A percentile compares a stretch with the other conserved stretches of the same genome.
Conservation (phyloP, 192 early-diverging fungal species). For the Gryganskiella cystojenkinii region DNA sequence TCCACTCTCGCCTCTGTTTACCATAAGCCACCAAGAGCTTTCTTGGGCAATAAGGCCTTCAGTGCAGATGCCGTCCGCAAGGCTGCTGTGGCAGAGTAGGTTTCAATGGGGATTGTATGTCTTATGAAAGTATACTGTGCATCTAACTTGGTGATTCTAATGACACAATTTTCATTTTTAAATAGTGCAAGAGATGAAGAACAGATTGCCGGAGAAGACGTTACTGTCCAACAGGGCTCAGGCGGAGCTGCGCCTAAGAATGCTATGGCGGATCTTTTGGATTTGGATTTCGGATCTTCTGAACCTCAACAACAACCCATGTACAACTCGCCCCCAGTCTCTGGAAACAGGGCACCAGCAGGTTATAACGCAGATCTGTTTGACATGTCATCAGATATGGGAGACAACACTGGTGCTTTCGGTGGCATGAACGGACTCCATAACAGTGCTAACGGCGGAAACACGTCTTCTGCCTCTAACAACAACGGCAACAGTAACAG, state of each 20-base stretch:
- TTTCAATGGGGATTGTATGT: too few species aligned
- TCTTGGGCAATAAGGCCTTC: slow-evolving; percentile 74
- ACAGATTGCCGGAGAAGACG: slow-evolving; percentile 53
- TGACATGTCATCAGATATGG: slow-evolving; percentile 55
- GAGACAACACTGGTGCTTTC: slow-evolving; percentile 21
- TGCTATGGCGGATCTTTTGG: slow-evolving; percentile 74
- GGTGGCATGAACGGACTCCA: slow-evolving; percentile 19
- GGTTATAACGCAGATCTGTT: slow-evolving; percentile 48
- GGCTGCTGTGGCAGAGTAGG: slow-evolving; percentile 55
- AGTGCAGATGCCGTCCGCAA: slow-evolving; percentile 66
- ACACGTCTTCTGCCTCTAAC: background rate
- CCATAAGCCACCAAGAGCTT: slow-evolving; percentile 87
- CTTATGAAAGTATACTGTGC: too few species aligned
- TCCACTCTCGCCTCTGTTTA: slow-evolving; percentile 93
- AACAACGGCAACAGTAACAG: slow-evolving; percentile 15
- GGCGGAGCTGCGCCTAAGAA: slow-evolving; percentile 65
- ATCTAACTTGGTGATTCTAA: too few species aligned
- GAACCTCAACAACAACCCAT: slow-evolving; percentile 7
- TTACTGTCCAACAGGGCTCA: slow-evolving; percentile 41
- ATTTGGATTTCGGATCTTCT: slow-evolving; percentile 76
- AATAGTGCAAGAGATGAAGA: slow-evolving; percentile 62
- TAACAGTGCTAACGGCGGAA: background rate
- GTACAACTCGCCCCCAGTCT: slow-evolving; percentile 21
- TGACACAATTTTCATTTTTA: slow-evolving; percentile 6
- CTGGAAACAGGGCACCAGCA: slow-evolving; percentile 17